These are phyloP conservation scores for Arthroderma sp. DNA, from an alignment of 2,329 filamentous ascomycete genomes.

Conservation along the genomic window DNA sequence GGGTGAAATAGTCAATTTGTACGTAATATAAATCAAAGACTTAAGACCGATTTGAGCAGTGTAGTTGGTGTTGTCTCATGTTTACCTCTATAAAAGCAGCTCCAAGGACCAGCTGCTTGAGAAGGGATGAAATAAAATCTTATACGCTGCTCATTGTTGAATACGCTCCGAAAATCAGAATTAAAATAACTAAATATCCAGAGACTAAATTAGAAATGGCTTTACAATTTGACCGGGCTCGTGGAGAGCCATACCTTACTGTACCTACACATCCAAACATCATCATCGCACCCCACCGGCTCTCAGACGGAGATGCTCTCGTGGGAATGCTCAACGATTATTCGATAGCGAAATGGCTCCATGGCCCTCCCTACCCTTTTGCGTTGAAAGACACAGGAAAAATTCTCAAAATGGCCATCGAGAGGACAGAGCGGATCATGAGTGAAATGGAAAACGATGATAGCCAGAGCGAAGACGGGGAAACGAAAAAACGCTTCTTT, in stretches of 20 bases:
- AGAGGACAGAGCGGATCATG: neutral
- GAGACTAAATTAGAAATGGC: neutral
- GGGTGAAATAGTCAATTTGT: too few species aligned
- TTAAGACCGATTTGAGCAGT: too few species aligned
- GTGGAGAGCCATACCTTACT: constrained; percentile 9
- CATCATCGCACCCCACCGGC: constrained; percentile 9
- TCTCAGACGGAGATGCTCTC: neutral
- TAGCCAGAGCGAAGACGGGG: neutral
- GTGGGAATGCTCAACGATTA: constrained; percentile 3
- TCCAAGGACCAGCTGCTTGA: too few species aligned
- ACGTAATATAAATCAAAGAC: too few species aligned
- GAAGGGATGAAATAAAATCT: too few species aligned
- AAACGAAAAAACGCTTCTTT: neutral
- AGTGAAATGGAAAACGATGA: neutral
- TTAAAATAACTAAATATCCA: too few species aligned
- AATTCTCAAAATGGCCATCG: neutral
- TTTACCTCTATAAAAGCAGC: too few species aligned
- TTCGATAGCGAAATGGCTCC: constrained; percentile 7
- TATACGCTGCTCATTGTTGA: too few species aligned
- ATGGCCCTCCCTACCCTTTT: constrained; percentile 8
- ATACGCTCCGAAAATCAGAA: too few species aligned
- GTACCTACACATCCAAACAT: constrained; percentile 3
- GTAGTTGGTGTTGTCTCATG: too few species aligned
- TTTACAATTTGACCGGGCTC: constrained; percentile 6
- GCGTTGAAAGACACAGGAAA: neutral